Base-by-base conservation (phyloP, 148 eudicot genomes). In the Arctostaphylos glauca region DNA sequence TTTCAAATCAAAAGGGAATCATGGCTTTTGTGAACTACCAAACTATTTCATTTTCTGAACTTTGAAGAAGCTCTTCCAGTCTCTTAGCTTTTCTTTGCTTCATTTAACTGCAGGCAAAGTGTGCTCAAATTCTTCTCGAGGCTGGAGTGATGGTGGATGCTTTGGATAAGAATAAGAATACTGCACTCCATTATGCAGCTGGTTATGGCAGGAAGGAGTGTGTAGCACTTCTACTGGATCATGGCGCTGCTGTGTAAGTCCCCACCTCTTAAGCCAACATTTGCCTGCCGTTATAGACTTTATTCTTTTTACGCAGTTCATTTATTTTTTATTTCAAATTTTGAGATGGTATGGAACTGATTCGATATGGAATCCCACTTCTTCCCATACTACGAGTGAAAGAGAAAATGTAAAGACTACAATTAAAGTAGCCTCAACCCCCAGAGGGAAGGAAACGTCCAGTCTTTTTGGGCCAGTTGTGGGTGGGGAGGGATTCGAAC, bases 131-230 rank as follows among this genome's bases (percentile, higher is more conserved):
- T 72, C 99, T 96, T 79, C 89, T 96, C 16, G 99, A 94, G 79
- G 95, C 94, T 67, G 98, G 99, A 31, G 99, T 94, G 59, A 87
- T 91, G 84, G 99, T 94, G 68, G 99, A 96, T 90, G 96, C 97
- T 73, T 80, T 96, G 83, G 99, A 96, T 83, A 94, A 96, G 91
- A 96, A 96, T 84, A 96, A 92, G 87, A 96, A 96, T 86, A 96
- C 98, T n/a, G 97, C 99, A 9, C 99, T 96, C 77, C 99, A 96
- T 83, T 96, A 96, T 90, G 99, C 99, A 46, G 98, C 99, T 82
- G 99, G 99, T 52, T 96, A 96, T 81, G 99, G 99, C 80, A 93
- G 97, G 84, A 96, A 96, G 84, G 99, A 96, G 53, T 96, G 99
- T 83, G 99, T 96, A 12, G 92, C 96, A 25, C 97, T 96, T 80